Conservation (phyloP, 495 filamentous ascomycete genomes). For the Neurospora sp. region DNA sequence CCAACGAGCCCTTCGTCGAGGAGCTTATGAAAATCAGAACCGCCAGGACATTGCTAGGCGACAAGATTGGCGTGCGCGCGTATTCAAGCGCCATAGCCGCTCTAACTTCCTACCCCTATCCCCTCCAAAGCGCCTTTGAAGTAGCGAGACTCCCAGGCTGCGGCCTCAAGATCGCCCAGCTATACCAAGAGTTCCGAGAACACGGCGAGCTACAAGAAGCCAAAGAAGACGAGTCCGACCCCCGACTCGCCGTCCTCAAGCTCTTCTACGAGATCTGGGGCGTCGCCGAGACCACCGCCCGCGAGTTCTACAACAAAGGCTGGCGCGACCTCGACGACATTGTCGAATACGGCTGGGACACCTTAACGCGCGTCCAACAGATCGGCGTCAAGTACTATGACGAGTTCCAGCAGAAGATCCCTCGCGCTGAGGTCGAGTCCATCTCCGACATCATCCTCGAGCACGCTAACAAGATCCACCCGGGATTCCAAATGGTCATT, state of each 20-base stretch:
- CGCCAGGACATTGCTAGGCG: constrained; percentile 56
- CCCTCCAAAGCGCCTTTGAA: constrained; percentile 39
- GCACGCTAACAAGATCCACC: constrained; percentile 47
- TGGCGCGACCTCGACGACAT: constrained; percentile 71
- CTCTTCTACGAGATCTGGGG: constrained; percentile 80
- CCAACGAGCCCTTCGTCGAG: constrained; percentile 68
- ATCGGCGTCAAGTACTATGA: constrained; percentile 96
- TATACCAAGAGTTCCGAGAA: constrained; percentile 66
- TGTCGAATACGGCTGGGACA: constrained; percentile 70
- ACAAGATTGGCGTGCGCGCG: constrained; percentile 73
- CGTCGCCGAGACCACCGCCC: constrained; percentile 72
- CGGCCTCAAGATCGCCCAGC: constrained; percentile 63
- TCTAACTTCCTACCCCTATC: constrained; percentile 67
- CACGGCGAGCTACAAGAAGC: constrained; percentile 51
- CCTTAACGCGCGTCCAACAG: constrained; percentile 69
- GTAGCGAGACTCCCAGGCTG: constrained; percentile 69
- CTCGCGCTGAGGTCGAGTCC: constrained; percentile 59
- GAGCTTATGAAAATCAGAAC: constrained; percentile 65
- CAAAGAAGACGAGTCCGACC: constrained; percentile 51
- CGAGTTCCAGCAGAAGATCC: constrained; percentile 63
- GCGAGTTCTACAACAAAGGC: constrained; percentile 72
- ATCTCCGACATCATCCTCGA: constrained; percentile 52
- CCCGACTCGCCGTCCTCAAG: constrained; percentile 50
- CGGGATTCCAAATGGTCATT: constrained; percentile 58
- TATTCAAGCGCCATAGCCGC: constrained; percentile 82